Percentiles rank a stretch among this genome's conserved stretches.
These are phyloP conservation scores for Coemansia sp. DNA, from an alignment of 192 early-diverging fungal genomes.

Conservation along the genomic window DNA sequence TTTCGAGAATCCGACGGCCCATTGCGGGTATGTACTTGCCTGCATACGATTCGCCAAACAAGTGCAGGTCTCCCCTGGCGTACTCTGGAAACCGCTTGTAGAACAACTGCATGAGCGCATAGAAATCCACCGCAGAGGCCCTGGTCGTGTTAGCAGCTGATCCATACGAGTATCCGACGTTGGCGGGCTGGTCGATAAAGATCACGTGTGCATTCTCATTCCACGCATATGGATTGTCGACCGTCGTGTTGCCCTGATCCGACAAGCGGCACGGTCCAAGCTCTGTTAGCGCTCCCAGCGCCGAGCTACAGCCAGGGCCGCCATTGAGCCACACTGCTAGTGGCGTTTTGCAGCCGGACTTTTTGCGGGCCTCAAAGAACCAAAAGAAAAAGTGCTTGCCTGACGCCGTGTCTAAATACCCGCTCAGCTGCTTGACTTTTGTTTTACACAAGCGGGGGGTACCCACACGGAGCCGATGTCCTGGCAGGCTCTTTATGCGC, in stretches of 20 bases:
- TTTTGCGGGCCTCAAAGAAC: constrained; percentile 89
- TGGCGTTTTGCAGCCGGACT: constrained; percentile 61
- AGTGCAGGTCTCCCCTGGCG: constrained; percentile 67
- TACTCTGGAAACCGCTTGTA: constrained; percentile 77
- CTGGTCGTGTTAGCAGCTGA: constrained; percentile 61
- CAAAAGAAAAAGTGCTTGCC: constrained; percentile 88
- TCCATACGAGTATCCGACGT: constrained; percentile 87
- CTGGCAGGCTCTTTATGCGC: constrained; percentile 1
- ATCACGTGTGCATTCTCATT: constrained; percentile 81
- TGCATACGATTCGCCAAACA: constrained; percentile 81
- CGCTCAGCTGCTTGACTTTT: constrained; percentile 79
- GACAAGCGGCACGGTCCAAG: constrained; percentile 81
- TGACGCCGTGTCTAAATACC: constrained; percentile 62
- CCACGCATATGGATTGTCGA: constrained; percentile 77
- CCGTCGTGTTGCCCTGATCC: constrained; percentile 63
- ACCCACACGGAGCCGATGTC: constrained; percentile 10
- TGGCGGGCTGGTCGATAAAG: constrained; percentile 82
- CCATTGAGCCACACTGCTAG: constrained; percentile 75
- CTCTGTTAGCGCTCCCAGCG: constrained; percentile 71
- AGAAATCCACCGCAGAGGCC: constrained; percentile 76
- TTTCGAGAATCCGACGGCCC: constrained; percentile 64
- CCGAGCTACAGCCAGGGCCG: constrained; percentile 77
- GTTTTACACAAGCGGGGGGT: constrained; percentile 74
- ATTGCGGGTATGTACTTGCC: constrained; percentile 94
- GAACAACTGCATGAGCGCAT: constrained; percentile 87